Evolutionary conservation across 202 grass and related monocot species (phyloP).

Genomic region (Elaeis oleifera): DNA sequence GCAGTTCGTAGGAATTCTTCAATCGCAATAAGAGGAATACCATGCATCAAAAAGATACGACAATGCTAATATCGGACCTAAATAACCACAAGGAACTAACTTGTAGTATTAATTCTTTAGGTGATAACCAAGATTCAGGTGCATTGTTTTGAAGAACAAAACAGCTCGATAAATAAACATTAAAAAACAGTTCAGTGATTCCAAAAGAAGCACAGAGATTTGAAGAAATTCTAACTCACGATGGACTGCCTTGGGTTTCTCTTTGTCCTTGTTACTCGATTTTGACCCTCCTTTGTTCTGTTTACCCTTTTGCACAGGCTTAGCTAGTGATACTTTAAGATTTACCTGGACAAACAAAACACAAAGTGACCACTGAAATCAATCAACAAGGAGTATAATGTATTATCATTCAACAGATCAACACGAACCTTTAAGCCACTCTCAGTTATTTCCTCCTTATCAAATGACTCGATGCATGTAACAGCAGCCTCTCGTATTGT

Average conservation of each 20-base stretch:
- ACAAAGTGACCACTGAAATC: slow-evolving; percentile 12
- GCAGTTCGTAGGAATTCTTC: too few relatives aligned
- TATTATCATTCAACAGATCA: slow-evolving; percentile 1
- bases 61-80: too few relatives aligned
- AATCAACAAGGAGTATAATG: slow-evolving; percentile 9
- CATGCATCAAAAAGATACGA: too few relatives aligned
- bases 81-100: too few relatives aligned
- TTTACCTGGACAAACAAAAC: slow-evolving; percentile 38
- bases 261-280: slow-evolving; percentile 28
- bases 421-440: slow-evolving; percentile 46
- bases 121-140: too few relatives aligned
- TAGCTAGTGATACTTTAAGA: slow-evolving; percentile 64
- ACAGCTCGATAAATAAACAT: too few relatives aligned
- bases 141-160: too few relatives aligned
- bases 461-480: slow-evolving; percentile 47
- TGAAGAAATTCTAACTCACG: slow-evolving; percentile 37
- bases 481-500: slow-evolving; percentile 46
- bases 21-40: too few relatives aligned
- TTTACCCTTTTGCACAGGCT: slow-evolving; percentile 39
- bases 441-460: slow-evolving; percentile 30
- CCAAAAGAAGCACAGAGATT: background rate
- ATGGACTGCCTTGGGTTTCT: slow-evolving; percentile 26
- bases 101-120: too few relatives aligned
- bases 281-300: slow-evolving; percentile 38
- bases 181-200: too few relatives aligned